These are phyloP conservation scores for Termitomyces heimii DNA, from an alignment of 768 basidiomycete genomes.

Conservation along the genomic window DNA sequence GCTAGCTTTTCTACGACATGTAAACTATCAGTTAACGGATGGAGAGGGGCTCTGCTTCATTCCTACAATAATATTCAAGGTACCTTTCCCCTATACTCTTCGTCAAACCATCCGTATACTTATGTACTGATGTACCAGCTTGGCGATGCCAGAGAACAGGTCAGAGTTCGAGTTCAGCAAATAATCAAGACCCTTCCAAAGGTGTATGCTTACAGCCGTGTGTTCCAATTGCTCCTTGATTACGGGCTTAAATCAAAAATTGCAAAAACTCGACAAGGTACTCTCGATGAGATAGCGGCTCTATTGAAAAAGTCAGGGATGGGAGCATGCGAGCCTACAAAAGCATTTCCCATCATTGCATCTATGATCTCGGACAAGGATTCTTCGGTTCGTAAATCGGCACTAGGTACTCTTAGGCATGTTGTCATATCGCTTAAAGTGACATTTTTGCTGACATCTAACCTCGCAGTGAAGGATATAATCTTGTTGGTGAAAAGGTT, in stretches of 20 bases:
- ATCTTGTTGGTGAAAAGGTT: constrained; percentile 78
- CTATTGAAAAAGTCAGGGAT: constrained; percentile 81
- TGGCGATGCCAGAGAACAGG: constrained; percentile 84
- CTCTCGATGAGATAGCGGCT: constrained; percentile 73
- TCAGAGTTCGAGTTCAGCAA: constrained; percentile 73
- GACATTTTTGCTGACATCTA: constrained; percentile 4
- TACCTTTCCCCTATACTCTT: constrained; percentile 20
- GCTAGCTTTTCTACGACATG: constrained; percentile 64
- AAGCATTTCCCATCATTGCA: constrained; percentile 74
- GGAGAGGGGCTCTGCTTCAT: constrained; percentile 84
- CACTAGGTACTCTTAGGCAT: constrained; percentile 76
- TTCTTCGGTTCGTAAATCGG: constrained; percentile 81
- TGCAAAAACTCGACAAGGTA: constrained; percentile 84
- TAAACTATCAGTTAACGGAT: constrained; percentile 78
- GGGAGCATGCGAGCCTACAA: constrained; percentile 72
- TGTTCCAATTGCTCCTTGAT: constrained; percentile 84
- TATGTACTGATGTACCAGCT: constrained; percentile 46
- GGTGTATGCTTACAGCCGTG: constrained; percentile 88
- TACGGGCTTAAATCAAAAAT: constrained; percentile 88
- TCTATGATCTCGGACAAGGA: constrained; percentile 87
- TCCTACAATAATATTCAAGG: constrained; percentile 87
- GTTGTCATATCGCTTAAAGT: neutral
- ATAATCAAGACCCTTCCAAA: constrained; percentile 83
- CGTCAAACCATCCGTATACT: neutral
- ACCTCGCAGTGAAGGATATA: constrained; percentile 65